phyloP scores from a whole-genome alignment of 768 basidiomycete genomes.

The Amanita rimosa region DNA sequence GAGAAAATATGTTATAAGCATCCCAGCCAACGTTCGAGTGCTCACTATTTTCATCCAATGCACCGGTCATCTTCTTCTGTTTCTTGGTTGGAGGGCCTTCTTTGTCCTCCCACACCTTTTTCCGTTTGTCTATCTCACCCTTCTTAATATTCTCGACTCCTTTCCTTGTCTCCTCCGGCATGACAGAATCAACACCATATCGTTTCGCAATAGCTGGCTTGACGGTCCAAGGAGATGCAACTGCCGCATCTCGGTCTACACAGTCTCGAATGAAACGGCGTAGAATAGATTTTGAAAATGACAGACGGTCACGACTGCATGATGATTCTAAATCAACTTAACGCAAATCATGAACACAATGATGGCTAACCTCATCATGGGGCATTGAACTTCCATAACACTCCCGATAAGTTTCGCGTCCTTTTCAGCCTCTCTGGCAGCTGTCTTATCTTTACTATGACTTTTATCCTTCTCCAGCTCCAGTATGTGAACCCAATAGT shows the following conservation, averaged over 20 bases:
- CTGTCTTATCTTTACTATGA: slow-evolving; percentile 44
- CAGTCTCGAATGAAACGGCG: slow-evolving; percentile 95
- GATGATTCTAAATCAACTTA: slow-evolving; percentile 3
- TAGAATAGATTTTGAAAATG: slow-evolving; percentile 95
- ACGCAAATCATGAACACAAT: slow-evolving; percentile 2
- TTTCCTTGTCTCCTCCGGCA: slow-evolving; percentile 77
- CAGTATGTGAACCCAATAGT: slow-evolving; percentile 80
- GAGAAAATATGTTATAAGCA: slow-evolving; percentile 15
- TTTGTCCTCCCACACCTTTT: slow-evolving; percentile 84
- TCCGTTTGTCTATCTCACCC: slow-evolving; percentile 86
- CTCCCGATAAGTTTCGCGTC: slow-evolving; percentile 63
- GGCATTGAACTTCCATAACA: slow-evolving; percentile 73
- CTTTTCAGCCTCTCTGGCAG: slow-evolving; percentile 38
- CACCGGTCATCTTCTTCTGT: slow-evolving; percentile 66
- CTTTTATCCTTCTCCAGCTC: slow-evolving; percentile 66
- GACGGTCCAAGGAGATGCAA: slow-evolving; percentile 94
- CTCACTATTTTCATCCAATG: slow-evolving; percentile 66
- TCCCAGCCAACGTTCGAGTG: slow-evolving; percentile 12
- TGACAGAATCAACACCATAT: slow-evolving; percentile 76
- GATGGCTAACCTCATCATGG: slow-evolving; percentile 59
- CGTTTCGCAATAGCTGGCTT: slow-evolving; percentile 75
- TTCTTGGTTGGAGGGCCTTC: slow-evolving; percentile 75
- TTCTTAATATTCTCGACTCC: slow-evolving; percentile 74
- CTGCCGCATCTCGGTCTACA: slow-evolving; percentile 83
- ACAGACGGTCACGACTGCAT: slow-evolving; percentile 81